Conservation (phyloP, 192 early-diverging fungal species). For the Backusella tuberculispora region DNA sequence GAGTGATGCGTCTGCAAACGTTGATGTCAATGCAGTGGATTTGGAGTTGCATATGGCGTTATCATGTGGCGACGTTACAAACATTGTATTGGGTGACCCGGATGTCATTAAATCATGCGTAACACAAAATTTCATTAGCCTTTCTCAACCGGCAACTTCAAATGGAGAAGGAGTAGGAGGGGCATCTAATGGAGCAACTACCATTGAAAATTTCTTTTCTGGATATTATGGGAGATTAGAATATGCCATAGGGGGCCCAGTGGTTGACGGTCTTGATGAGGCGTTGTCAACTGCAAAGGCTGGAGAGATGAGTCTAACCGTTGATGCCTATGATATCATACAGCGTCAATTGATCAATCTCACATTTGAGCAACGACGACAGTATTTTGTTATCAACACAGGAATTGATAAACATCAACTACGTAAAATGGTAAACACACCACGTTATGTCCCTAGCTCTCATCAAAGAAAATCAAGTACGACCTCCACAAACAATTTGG, state of each 20-base stretch:
- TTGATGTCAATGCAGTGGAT: constrained; percentile 36
- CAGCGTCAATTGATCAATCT: constrained; percentile 37
- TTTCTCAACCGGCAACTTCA: not conserved
- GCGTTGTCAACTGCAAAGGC: constrained; percentile 49
- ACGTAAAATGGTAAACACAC: not conserved
- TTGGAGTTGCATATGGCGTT: constrained; percentile 53
- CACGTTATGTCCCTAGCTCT: not conserved
- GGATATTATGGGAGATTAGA: constrained; percentile 48
- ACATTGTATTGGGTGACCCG: constrained; percentile 49
- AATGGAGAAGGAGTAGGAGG: constrained; percentile 1
- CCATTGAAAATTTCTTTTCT: constrained; percentile 15
- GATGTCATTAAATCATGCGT: constrained; percentile 5
- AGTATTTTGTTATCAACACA: constrained; percentile 42
- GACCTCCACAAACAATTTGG: constrained; percentile 3
- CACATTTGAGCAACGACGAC: constrained; percentile 39
- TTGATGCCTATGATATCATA: constrained; percentile 39
- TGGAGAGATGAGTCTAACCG: constrained; percentile 52
- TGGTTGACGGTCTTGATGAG: constrained; percentile 47
- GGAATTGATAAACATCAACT: not conserved
- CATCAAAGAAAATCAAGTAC: not conserved
- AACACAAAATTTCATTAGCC: not conserved
- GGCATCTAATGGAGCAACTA: not conserved
- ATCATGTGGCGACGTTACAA: constrained; percentile 48
- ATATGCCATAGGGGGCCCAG: constrained; percentile 53
- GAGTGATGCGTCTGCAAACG: constrained; percentile 21